Percentiles rank a stretch among this genome's conserved stretches.
Conservation (phyloP, 768 basidiomycete genomes). For the Rubroboletus satanas region DNA sequence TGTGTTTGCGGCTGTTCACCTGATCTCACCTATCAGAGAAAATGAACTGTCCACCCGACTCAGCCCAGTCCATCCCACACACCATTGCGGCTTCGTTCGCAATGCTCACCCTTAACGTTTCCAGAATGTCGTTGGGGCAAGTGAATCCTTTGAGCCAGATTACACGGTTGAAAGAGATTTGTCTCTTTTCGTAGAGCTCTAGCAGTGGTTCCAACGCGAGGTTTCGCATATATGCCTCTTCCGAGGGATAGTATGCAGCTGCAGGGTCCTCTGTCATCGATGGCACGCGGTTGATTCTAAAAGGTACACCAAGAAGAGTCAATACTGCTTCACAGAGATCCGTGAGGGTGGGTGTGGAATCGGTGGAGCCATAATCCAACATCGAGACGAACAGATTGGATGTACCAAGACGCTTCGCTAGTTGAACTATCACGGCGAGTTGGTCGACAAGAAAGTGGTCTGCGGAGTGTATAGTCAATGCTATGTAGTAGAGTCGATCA, state of each 20-base stretch:
- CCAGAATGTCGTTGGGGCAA: slow-evolving; percentile 96
- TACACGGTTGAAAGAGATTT: slow-evolving; percentile 83
- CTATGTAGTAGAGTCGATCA: slow-evolving; percentile 89
- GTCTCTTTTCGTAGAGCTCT: slow-evolving; percentile 72
- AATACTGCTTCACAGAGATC: slow-evolving; percentile 96
- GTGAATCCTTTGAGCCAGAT: slow-evolving; percentile 99
- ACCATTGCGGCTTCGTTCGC: slow-evolving; percentile 96
- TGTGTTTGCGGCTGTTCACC: too few species aligned
- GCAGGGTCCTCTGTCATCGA: slow-evolving; percentile 88
- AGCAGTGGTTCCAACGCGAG: slow-evolving; percentile 85
- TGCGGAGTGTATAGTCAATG: slow-evolving; percentile 93
- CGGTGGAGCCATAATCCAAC: slow-evolving; percentile 94
- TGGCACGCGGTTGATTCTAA: slow-evolving; percentile 86
- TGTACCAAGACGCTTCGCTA: slow-evolving; percentile 86
- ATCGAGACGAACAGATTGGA: slow-evolving; percentile 94
- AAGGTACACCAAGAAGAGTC: slow-evolving; percentile 88
- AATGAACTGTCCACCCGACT: slow-evolving; percentile 95
- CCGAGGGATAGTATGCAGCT: slow-evolving; percentile 91
- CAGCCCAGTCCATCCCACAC: slow-evolving; percentile 99
- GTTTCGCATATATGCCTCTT: slow-evolving; percentile 93
- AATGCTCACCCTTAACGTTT: slow-evolving; percentile 88
- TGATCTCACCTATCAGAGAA: slow-evolving; percentile 85
- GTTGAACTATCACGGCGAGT: slow-evolving; percentile 94
- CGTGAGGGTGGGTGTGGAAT: slow-evolving; percentile 90
- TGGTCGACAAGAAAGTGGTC: slow-evolving; percentile 99